Percentiles rank a stretch among this genome's conserved stretches.
These are phyloP conservation scores for Arachnopeziza araneosa DNA, from an alignment of 2,329 filamentous ascomycete genomes.

Conservation along the genomic window DNA sequence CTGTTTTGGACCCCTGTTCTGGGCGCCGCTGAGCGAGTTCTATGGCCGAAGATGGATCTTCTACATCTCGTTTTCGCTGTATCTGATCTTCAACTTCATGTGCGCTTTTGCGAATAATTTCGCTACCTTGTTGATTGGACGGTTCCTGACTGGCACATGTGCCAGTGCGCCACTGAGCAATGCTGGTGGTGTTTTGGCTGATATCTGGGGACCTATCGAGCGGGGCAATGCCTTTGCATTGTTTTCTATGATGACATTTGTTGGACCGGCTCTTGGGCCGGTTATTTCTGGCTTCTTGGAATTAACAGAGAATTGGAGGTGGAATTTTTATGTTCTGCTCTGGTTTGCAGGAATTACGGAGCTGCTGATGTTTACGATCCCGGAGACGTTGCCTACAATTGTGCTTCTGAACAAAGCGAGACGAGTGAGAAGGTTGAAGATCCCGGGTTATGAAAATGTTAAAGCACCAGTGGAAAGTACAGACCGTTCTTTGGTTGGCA, in stretches of 20 bases:
- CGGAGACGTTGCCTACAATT: conserved; percentile 48
- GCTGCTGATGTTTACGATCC: conserved; percentile 49
- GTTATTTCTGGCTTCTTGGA: conserved; percentile 53
- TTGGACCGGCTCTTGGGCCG: conserved; percentile 44
- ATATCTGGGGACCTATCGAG: conserved; percentile 50
- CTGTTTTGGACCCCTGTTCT: conserved; percentile 40
- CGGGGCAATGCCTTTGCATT: conserved; percentile 55
- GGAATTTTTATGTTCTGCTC: conserved; percentile 45
- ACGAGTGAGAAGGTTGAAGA: conserved; percentile 42
- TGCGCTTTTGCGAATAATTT: conserved; percentile 53
- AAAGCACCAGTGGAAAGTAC: conserved; percentile 60
- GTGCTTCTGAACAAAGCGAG: conserved; percentile 49
- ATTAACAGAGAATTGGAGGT: conserved; percentile 46
- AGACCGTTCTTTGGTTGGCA: conserved; percentile 37
- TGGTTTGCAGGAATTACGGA: conserved; percentile 37
- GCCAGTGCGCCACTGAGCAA: conserved; percentile 58
- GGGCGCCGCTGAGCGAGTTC: conserved; percentile 42
- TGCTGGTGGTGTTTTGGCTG: conserved; percentile 55
- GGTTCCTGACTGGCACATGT: conserved; percentile 61
- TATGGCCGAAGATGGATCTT: conserved; percentile 57
- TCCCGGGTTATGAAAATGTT: conserved; percentile 47
- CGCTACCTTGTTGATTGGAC: conserved; percentile 54
- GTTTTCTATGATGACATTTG: conserved; percentile 59
- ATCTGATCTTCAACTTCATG: conserved; percentile 58
- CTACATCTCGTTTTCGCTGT: conserved; percentile 49